A percentile compares a stretch with the other conserved stretches of the same genome.
Evolutionary conservation across 345 rosid genomes (phyloP).

Genomic region (Ricinus communis): DNA sequence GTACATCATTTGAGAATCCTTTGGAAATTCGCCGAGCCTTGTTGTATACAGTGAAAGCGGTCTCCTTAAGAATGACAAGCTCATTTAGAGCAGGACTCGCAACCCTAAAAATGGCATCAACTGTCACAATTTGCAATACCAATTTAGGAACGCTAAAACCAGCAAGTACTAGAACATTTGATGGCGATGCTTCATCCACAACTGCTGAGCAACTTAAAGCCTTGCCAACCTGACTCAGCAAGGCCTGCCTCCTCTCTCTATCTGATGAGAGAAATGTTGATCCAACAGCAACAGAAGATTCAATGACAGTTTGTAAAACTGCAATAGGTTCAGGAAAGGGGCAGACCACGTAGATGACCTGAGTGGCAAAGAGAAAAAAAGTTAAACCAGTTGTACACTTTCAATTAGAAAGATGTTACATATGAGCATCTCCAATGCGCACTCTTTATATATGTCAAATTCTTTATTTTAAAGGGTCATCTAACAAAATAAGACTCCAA

Average conservation of each 20-base stretch:
- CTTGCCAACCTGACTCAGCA: conserved; percentile 80
- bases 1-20: conserved; percentile 62
- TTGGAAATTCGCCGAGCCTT: conserved; percentile 87
- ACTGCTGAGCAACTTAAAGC: conserved; percentile 82
- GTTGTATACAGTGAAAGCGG: conserved; percentile 90
- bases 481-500: no score
- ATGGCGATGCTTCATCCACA: conserved; percentile 83
- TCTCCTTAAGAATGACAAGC: conserved; percentile 86
- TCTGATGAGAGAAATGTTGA: conserved; percentile 60
- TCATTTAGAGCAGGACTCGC: conserved; percentile 83
- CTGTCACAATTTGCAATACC: conserved; percentile 88
- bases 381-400: background rate
- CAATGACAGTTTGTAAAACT: conserved; percentile 76
- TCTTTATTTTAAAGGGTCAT: no score
- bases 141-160: conserved; percentile 85
- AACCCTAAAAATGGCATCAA: conserved; percentile 89
- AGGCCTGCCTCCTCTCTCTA: conserved; percentile 62
- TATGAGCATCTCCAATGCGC: no score
- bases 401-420: background rate
- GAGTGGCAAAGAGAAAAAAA: conserved; percentile 9
- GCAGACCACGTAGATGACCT: conserved; percentile 98
- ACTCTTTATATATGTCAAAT: no score
- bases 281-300: conserved; percentile 89
- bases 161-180: conserved; percentile 75
- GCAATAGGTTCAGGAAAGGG: conserved; percentile 98